Percentiles rank a stretch among this genome's conserved stretches.
Conservation (phyloP, 2,329 filamentous ascomycete species). For the Colletotrichum sp. region DNA sequence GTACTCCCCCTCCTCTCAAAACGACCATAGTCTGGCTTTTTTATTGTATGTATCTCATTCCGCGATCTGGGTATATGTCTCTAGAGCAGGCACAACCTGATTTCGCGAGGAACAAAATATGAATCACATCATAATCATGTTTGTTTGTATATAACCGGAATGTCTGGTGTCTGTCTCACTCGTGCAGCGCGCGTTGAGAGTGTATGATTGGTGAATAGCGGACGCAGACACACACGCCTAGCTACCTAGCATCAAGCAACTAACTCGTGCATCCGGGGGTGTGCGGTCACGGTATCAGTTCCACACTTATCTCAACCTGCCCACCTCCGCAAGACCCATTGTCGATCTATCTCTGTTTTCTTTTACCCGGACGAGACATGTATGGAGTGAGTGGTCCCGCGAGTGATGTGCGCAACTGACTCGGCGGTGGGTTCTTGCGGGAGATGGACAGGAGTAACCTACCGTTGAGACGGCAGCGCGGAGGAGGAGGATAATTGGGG, state of each 20-base stretch:
- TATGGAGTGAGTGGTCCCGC: not conserved
- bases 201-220: not conserved
- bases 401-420: not conserved
- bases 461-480: not conserved
- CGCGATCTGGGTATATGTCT: not conserved
- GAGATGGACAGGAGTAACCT: slow-evolving; percentile 8
- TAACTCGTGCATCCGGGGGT: not conserved
- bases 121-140: not conserved
- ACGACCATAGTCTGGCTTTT: not conserved
- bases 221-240: not conserved
- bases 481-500: not conserved
- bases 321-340: not conserved
- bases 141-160: not conserved
- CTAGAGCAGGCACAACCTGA: not conserved
- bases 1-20: slow-evolving; percentile 18
- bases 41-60: not conserved
- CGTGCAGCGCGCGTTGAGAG: not conserved
- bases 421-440: slow-evolving; percentile 1
- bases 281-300: not conserved
- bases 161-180: not conserved
- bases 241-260: not conserved
- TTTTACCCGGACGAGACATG: not conserved
- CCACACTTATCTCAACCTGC: not conserved
- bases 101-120: not conserved
- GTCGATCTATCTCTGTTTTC: not conserved